Evolutionary conservation across 2,329 filamentous ascomycete species (phyloP), one percentile per base, ranked within the genome.

Genomic region (Sporothrix sp.): DNA sequence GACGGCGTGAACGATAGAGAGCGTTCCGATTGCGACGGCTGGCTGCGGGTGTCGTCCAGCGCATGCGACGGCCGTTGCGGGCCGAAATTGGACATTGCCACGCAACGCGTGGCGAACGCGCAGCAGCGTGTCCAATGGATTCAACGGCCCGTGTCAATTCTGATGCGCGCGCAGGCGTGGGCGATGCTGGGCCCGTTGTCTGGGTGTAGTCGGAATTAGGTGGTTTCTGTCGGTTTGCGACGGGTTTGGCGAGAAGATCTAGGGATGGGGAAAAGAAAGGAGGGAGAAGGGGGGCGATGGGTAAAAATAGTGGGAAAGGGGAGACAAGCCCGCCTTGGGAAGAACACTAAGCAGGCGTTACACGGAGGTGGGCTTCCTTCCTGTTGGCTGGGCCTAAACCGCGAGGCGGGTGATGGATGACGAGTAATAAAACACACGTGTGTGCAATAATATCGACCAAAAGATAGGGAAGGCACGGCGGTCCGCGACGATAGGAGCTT

Each of bases 151-250:
- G 27, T 27, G 36, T n/a, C n/a, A n/a, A n/a, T n/a, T n/a, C n/a
- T n/a, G n/a, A n/a, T n/a, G n/a, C n/a, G n/a, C n/a, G n/a, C n/a
- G n/a, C n/a, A n/a, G n/a, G n/a, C n/a, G n/a, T n/a, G n/a, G n/a
- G n/a, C n/a, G n/a, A n/a, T n/a, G n/a, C n/a, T 27, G 35, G 39
- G 32, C 32, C 18, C 11, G 38, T 42, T 18, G 40, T 20, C 20
- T 45, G 51, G 39, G 28, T 33, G 44, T 21, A 50, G 51, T 55
- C 53, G 54, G 52, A 28, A 54, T 51, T 39, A 47, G 28, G 51
- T 45, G 53, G 50, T 48, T 55, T 52, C 37, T 46, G 39, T 59
- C 61, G 61, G 61, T 61, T 63, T 61, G 61, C 61, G 59, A 56
- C 61, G 59, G 57, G 52, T 56, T 57, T 60, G 51, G 28, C 47